Evolutionary conservation across 371 early-diverging fungal species (phyloP).

Genomic region (Dichotomocladium elegans): DNA sequence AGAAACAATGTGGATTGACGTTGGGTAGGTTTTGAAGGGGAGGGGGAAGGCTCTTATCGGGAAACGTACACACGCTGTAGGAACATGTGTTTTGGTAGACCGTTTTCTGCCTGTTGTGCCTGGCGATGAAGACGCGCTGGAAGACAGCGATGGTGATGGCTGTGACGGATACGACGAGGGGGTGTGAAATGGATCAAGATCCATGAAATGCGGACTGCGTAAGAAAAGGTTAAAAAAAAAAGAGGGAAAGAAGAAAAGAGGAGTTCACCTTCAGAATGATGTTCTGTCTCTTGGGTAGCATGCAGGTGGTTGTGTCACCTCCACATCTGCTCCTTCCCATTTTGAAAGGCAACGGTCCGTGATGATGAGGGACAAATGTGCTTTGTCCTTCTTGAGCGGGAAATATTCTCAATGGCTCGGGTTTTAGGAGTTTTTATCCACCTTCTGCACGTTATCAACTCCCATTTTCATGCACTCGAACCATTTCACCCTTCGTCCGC

Average conservation of each 20-base stretch:
- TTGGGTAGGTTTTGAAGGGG: not conserved
- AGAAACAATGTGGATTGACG: not conserved
- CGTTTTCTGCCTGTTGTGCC: conserved; percentile 7
- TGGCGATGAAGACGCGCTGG: conserved; percentile 1
- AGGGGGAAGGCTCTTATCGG: not conserved
- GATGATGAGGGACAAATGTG: no score
- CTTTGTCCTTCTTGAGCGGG: no score
- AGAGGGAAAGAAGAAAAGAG: not conserved
- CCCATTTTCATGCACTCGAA: no score
- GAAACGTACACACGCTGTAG: conserved; percentile 25
- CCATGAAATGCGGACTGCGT: not conserved
- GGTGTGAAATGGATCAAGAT: not conserved
- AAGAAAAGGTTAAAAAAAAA: not conserved
- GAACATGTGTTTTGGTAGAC: conserved; percentile 20
- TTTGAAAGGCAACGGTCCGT: no score
- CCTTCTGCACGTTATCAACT: no score
- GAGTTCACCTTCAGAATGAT: no score
- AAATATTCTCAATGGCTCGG: no score
- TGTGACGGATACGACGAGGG: not conserved
- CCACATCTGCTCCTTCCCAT: no score
- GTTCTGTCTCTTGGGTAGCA: no score
- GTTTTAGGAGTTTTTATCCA: no score
- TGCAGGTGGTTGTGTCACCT: no score
- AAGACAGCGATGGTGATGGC: conserved; percentile 8
- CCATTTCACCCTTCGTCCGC: no score